phyloP scores from a whole-genome alignment of 208 protist species.

The Trypanosoma congolense region DNA sequence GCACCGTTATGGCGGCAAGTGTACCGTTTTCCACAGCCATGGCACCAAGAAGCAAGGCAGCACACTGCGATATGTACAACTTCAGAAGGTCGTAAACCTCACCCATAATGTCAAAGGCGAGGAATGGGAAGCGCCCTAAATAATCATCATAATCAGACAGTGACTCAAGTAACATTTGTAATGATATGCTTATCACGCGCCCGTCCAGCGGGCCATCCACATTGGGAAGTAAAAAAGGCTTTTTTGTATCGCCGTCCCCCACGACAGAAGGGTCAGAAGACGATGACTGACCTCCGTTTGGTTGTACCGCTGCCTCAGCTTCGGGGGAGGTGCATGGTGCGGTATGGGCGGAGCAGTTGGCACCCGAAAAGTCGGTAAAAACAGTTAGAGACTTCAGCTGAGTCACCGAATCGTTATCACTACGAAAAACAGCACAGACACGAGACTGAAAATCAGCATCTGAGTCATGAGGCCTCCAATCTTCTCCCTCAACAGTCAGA shows the following conservation, averaged over 20 bases:
- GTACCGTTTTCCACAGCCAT: constrained; percentile 71
- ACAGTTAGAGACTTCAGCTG: constrained; percentile 7
- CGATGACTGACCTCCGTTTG: neutral
- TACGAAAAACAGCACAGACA: constrained; percentile 56
- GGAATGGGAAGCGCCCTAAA: constrained; percentile 68
- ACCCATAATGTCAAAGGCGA: constrained; percentile 74
- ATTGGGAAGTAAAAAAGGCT: constrained; percentile 25
- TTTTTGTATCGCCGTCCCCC: constrained; percentile 22
- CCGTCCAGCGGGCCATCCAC: constrained; percentile 36
- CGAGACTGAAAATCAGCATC: constrained; percentile 52
- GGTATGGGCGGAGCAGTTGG: neutral
- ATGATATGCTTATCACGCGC: constrained; percentile 56
- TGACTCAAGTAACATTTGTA: constrained; percentile 73
- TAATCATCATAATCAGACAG: constrained; percentile 72
- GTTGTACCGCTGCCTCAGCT: constrained; percentile 1
- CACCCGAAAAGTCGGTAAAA: constrained; percentile 14
- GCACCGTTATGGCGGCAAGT: constrained; percentile 76
- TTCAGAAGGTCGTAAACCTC: constrained; percentile 76
- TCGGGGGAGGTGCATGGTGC: neutral
- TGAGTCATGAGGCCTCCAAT: constrained; percentile 56
- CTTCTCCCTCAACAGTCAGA: constrained; percentile 63
- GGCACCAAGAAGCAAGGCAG: constrained; percentile 75
- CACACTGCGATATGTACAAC: constrained; percentile 65
- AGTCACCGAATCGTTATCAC: constrained; percentile 27
- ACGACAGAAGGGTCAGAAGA: constrained; percentile 4